Evolutionary conservation across 768 basidiomycete species (phyloP).

Genomic region (Leccinellum luteum): DNA sequence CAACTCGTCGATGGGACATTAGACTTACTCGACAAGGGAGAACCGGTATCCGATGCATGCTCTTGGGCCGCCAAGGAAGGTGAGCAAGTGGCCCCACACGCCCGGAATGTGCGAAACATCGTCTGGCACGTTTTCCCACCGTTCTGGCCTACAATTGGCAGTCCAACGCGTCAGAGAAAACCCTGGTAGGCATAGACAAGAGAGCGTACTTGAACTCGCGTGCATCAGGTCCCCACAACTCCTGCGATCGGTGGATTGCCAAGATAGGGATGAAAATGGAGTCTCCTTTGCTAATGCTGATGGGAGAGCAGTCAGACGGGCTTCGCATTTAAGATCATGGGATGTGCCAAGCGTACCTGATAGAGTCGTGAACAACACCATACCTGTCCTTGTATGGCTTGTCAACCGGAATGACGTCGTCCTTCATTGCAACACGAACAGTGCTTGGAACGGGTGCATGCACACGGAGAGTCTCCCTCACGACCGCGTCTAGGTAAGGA

Average conservation of each 20-base stretch:
- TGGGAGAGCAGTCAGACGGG: not conserved
- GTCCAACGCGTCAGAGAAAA: not conserved
- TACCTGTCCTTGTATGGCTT: conserved; percentile 43
- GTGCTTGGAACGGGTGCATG: conserved; percentile 50
- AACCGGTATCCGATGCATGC: conserved; percentile 70
- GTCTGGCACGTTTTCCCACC: conserved; percentile 53
- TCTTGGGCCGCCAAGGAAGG: conserved; percentile 63
- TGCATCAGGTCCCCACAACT: conserved; percentile 64
- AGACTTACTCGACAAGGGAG: conserved; percentile 52
- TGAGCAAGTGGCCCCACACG: conserved; percentile 56
- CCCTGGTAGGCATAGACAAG: not conserved
- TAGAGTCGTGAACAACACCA: conserved; percentile 39
- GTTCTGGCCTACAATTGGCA: conserved; percentile 24
- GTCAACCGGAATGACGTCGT: conserved; percentile 52
- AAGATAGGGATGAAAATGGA: conserved; percentile 49
- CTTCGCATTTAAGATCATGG: not conserved
- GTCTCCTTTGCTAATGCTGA: conserved; percentile 45
- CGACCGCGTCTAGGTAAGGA: conserved; percentile 66
- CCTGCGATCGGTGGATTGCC: conserved; percentile 48
- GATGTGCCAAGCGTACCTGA: conserved; percentile 30
- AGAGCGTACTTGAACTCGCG: conserved; percentile 49
- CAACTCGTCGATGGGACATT: not conserved
- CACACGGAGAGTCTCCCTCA: conserved; percentile 58
- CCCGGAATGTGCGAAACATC: conserved; percentile 49
- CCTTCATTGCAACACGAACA: conserved; percentile 43